Evolutionary conservation across 305 asterid species (phyloP).

Genomic region (Solanum hybrid): DNA sequence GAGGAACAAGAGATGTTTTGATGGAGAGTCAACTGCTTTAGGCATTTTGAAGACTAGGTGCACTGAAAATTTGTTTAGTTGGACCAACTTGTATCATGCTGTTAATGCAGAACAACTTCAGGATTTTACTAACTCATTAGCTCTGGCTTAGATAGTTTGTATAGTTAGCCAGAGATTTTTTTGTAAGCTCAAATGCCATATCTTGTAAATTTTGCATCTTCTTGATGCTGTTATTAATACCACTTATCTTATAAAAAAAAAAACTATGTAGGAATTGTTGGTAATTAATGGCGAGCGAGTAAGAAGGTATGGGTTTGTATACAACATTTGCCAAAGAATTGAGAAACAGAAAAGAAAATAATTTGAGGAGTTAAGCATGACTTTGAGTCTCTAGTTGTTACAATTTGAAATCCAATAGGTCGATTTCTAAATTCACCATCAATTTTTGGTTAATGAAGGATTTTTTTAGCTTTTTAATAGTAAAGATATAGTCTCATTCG

Average conservation of each 20-base stretch:
- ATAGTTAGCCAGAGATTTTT: no score
- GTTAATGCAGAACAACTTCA: no score
- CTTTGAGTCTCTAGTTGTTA: not conserved
- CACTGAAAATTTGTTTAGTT: no score
- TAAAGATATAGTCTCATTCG: not conserved
- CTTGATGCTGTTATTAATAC: no score
- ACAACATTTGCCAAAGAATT: not conserved
- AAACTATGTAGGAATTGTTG: not conserved
- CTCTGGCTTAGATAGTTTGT: no score
- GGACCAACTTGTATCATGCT: no score
- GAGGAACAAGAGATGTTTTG: no score
- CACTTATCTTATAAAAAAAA: not conserved
- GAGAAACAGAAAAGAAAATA: not conserved
- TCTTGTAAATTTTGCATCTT: no score
- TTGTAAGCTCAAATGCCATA: no score
- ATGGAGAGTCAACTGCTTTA: no score
- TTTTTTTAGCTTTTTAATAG: not conserved
- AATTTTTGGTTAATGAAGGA: not conserved
- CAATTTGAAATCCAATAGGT: not conserved
- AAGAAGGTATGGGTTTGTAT: not conserved
- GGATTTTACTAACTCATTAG: no score
- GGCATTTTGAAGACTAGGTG: no score
- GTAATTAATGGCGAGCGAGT: not conserved
- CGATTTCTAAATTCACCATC: not conserved
- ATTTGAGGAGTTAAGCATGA: not conserved